Evolutionary conservation across 2,329 filamentous ascomycete species (phyloP).

Genomic region (Zymoseptoria pseudotritici): DNA sequence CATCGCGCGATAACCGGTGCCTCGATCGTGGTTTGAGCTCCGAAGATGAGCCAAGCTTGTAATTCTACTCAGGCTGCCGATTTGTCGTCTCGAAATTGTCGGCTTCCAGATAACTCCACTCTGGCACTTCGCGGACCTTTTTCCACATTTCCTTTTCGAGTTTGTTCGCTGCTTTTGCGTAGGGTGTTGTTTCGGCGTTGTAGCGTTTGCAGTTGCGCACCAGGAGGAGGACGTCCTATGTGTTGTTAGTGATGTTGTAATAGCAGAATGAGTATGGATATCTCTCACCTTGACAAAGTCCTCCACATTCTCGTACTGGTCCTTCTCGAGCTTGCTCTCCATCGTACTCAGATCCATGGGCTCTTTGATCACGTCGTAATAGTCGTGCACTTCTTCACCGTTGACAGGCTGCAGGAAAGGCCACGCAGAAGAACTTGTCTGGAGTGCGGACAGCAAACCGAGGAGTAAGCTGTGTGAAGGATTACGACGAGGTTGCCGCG

Average conservation of each 20-base stretch:
- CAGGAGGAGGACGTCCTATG: conserved; percentile 69
- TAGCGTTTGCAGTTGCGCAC: conserved; percentile 94
- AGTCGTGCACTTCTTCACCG: conserved; percentile 93
- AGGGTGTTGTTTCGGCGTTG: conserved; percentile 91
- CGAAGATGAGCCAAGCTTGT: background rate
- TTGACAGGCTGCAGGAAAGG: conserved; percentile 92
- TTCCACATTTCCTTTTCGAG: conserved; percentile 93
- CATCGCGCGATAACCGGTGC: background rate
- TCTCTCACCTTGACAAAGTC: conserved; percentile 64
- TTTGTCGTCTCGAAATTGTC: conserved; percentile 30
- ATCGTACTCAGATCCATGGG: conserved; percentile 96
- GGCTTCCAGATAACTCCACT: conserved; percentile 56
- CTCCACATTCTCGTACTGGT: conserved; percentile 83
- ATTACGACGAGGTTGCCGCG: conserved; percentile 87
- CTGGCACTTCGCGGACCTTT: conserved; percentile 82
- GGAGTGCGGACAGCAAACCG: conserved; percentile 86
- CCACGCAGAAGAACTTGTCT: conserved; percentile 90
- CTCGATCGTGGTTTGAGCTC: background rate
- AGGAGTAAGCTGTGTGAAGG: conserved; percentile 93
- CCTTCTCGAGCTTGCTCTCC: conserved; percentile 90
- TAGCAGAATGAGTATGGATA: background rate
- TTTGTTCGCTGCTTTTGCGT: conserved; percentile 90
- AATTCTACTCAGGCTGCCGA: conserved; percentile 16
- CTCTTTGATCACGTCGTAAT: conserved; percentile 96
- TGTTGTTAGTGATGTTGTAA: background rate